Evolutionary conservation across 257 asterid species (phyloP), one percentile per base, ranked within the genome.

Genomic region (Striga asiatica): DNA sequence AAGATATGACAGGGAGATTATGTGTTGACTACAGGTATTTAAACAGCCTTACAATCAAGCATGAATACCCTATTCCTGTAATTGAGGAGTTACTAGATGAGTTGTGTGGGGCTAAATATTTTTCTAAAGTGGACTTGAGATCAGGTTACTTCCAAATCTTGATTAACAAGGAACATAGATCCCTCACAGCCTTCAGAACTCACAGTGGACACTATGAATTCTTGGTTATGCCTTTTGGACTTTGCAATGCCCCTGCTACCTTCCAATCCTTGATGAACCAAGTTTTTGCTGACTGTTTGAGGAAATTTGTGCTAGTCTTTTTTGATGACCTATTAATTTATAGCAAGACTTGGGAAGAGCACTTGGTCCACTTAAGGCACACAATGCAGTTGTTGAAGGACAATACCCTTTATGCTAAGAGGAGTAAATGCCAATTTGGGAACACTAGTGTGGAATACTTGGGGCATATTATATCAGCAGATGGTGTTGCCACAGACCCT

Each of bases 311-410:
- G 0, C 17, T 59, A 4, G 65, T 45, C 0, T 47, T 59, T 8
- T 45, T 59, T 42, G 65, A 59, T 31, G 56, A 59, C 5, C 45
- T 59, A 0, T 22, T 56, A 5, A 8, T 56, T 4, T 56, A 56
- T 23, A 56, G 20, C 2, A 4, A 1, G 0, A 9, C 8, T 12
- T 37, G 50, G 50, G 35, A 56, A 3, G 37, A 37, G 0, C 50
- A 56, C 9, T 2, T 38, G 0, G 1, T 16, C 0, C 61, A 56
- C 17, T 5, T 58, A 8, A 1, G 17, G 5, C 0, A n/a, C 4
- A 8, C 12, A 0, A 1, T 17, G 3, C 3, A 17, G 1, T 2
- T 43, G 1, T 3, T 45, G 4, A 31, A 13, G 4, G 1, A 3
- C 4, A 4, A 43, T n/a, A 6, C 1, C 5, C 4, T 58, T 0